Evolutionary conservation across 2,329 filamentous ascomycete genomes (phyloP), one percentile per base, ranked within the genome.

Genomic region (Teratosphaeria gauchensis): DNA sequence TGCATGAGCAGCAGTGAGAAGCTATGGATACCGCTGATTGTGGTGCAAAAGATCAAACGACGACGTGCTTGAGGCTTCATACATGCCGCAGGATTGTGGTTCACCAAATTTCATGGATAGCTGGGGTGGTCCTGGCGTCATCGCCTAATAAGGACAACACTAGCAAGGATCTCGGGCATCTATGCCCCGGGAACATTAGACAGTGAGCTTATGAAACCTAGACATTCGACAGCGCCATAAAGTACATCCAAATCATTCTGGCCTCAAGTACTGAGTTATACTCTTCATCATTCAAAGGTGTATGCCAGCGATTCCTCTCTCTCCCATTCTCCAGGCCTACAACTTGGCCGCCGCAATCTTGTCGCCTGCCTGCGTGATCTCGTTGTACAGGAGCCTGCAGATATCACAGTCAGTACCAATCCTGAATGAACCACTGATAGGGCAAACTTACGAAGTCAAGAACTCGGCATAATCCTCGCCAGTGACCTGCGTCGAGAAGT

Each of bases 381-480:
- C 89, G 68, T 92, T 89, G 76, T 95, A 95, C 55, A 96, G 76
- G 65, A 96, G 77, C 56, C 88, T 94, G 62, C 32, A 56, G 55
- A 68, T 63, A 48, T 51, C n/a, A 42, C 8, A 42, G 33, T 12
- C 11, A 28, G 59, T 31, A 11, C 28, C 12, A 14, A 66, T 66
- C 65, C 63, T 63, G 57, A 60, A 3, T 11, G 32, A 54, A 46
- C 32, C 52, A 54, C 4, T 21, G 1, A 32, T 16, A 46, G 63
- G 57, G 56, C 24, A 56, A 58, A 77, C 87, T 81, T 79, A 90
- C 86, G 81, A 80, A 64, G 90, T 96, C 78, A 99, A 76, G 79
- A 97, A 97, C 75, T 99, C 94, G 12, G 92, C 91, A 74, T 97
- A 97, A 66, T 96, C 92, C 80, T 97, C 94, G 58, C 94, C 94